Evolutionary conservation across 2,329 filamentous ascomycete species (phyloP), one percentile per base, ranked within the genome.

Genomic region (Endocalyx cinctus): DNA sequence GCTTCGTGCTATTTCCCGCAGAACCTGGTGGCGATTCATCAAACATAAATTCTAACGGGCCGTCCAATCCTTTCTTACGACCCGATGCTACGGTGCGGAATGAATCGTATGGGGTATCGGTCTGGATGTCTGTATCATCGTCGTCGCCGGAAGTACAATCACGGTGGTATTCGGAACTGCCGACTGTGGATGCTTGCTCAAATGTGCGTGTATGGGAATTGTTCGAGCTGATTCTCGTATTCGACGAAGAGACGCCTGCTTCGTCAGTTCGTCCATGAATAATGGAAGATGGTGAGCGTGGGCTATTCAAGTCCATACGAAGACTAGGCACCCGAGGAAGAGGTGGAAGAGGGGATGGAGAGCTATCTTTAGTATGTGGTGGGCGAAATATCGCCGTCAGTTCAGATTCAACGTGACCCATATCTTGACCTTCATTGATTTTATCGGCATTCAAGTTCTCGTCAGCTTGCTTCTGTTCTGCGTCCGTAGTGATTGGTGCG

Each of bases 21-120:
- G 73, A 72, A 51, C 71, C 74, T 6, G 77, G 74, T 22, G 81
- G 82, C 11, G 83, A 86, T 48, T 89, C 84, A 59, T 89, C 84
- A 57, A 88, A 89, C 67, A 88, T 84, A 16, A 79, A 85, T 51
- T 88, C 84, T 31, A 88, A 65, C 12, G 84, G 82, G 17, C 82
- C 83, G 52, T 86, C 79, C 29, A 79, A 72, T 20, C 77, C 75
- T 39, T 79, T 76, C 34, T 74, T 70, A 41, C 79, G 82, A 41
- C 74, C 72, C 8, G 83, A 87, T 25, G 74, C 80, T 39, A 74
- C 70, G 12, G 84, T 88, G 33, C 82, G 79, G 46, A 87, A 62
- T 18, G 84, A 88, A 63, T 89, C 85, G 58, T 79, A 88, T 35
- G 84, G 70, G 13, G 79, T 85, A 48, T 89, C 84, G 55, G 83